A percentile compares a stretch with the other conserved stretches of the same genome.
Conservation (phyloP, 306 rosid species). For the Gynostemma pentaphyllum region DNA sequence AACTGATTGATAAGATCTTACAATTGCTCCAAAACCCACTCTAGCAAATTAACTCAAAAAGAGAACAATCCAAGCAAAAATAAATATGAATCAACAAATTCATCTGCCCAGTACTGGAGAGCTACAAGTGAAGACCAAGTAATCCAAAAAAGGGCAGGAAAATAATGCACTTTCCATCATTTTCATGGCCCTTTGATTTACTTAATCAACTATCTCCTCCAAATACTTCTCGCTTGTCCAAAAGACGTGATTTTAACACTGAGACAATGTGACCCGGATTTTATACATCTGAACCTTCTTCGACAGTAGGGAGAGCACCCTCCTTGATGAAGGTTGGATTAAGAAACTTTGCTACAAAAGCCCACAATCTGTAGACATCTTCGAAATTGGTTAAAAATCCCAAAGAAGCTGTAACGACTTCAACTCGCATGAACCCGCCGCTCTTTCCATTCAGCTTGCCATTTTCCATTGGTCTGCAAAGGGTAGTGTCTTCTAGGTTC, state of each 20-base stretch:
- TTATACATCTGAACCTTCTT: conserved; percentile 47
- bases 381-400: conserved; percentile 87
- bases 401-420: conserved; percentile 86
- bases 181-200: conserved; percentile 13
- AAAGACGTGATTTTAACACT: conserved; percentile 2
- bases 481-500: conserved; percentile 19
- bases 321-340: conserved; percentile 52
- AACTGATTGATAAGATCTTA: neutral
- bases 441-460: conserved; percentile 47
- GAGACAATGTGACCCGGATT: conserved; percentile 5
- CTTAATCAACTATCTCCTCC: conserved; percentile 5
- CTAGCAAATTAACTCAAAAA: conserved; percentile 39
- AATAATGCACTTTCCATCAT: conserved; percentile 17
- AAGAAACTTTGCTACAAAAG: conserved; percentile 77
- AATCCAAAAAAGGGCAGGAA: conserved; percentile 21
- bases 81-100: conserved; percentile 60
- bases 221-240: conserved; percentile 16
- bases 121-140: conserved; percentile 19
- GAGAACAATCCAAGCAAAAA: conserved; percentile 31
- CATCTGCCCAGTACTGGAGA: conserved; percentile 25
- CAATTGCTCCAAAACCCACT: conserved; percentile 38
- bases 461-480: conserved; percentile 60
- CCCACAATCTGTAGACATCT: conserved; percentile 90
- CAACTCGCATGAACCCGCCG: conserved; percentile 52
- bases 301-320: conserved; percentile 60